A percentile compares a stretch with the other conserved stretches of the same genome.
These are phyloP conservation scores for Jamesozyma lodderae DNA, from an alignment of 805 yeast genomes.

Conservation along the genomic window DNA sequence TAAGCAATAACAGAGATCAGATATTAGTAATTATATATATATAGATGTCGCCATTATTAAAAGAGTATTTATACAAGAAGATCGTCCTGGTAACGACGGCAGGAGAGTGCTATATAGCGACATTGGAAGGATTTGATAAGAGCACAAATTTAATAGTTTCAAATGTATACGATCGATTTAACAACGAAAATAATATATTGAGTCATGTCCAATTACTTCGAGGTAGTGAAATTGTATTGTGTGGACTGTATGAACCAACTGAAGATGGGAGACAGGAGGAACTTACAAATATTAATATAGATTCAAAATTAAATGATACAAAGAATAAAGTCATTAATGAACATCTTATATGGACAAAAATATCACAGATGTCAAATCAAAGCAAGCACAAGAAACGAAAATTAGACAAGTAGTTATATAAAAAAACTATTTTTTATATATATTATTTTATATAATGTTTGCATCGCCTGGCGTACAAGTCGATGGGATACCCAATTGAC, in stretches of 20 bases:
- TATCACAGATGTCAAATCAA: slow-evolving; percentile 5
- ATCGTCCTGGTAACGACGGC: slow-evolving; percentile 51
- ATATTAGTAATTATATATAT: too few relatives aligned
- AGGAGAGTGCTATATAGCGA: slow-evolving; percentile 43
- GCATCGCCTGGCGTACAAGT: background rate
- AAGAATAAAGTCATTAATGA: slow-evolving; percentile 20
- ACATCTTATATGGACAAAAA: slow-evolving; percentile 25
- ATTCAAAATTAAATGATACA: slow-evolving; percentile 21
- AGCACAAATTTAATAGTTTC: slow-evolving; percentile 51
- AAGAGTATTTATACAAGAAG: slow-evolving; percentile 32
- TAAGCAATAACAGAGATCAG: too few relatives aligned
- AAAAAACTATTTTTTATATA: background rate
- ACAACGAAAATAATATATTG: slow-evolving; percentile 21
- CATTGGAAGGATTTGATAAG: slow-evolving; percentile 53
- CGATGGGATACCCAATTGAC: slow-evolving; percentile 44
- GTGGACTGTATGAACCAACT: slow-evolving; percentile 20
- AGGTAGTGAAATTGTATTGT: slow-evolving; percentile 28
- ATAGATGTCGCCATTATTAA: slow-evolving; percentile 27
- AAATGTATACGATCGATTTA: slow-evolving; percentile 41
- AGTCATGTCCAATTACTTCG: slow-evolving; percentile 19
- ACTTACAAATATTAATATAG: background rate
- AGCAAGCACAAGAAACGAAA: slow-evolving; percentile 2
- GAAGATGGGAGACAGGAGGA: background rate
- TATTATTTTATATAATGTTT: background rate
- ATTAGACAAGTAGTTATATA: background rate